Conservation (phyloP, 2,329 filamentous ascomycete genomes). For the Paracoccidioides lutzii region DNA sequence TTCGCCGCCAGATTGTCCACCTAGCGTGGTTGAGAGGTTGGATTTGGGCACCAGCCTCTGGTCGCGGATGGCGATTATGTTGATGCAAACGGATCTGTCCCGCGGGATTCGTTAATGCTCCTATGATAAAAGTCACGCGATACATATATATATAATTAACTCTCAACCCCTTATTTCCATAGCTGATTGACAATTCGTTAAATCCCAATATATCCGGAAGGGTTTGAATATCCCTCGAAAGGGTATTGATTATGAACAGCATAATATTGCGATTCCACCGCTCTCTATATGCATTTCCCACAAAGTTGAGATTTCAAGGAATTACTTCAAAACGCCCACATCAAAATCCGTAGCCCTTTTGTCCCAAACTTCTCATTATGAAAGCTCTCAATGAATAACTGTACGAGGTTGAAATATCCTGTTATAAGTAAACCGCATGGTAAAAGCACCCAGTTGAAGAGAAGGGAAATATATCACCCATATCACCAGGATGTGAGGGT, state of each 20-base stretch:
- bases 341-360: neutral
- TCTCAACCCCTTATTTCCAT: too few relatives aligned
- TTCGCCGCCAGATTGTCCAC: conserved; percentile 10
- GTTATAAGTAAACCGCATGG: neutral
- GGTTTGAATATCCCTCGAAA: too few relatives aligned
- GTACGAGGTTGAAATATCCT: neutral
- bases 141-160: too few relatives aligned
- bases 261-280: too few relatives aligned
- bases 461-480: neutral
- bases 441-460: neutral
- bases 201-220: too few relatives aligned
- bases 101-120: too few relatives aligned
- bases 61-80: too few relatives aligned
- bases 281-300: too few relatives aligned
- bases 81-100: too few relatives aligned
- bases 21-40: neutral
- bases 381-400: neutral
- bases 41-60: neutral
- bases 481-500: neutral
- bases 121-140: too few relatives aligned
- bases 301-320: neutral
- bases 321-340: neutral
- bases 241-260: too few relatives aligned
- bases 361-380: neutral
- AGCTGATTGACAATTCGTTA: too few relatives aligned